Evolutionary conservation across 768 basidiomycete genomes (phyloP), one percentile per base, ranked within the genome.

Genomic region (Lyophyllum shimeji): DNA sequence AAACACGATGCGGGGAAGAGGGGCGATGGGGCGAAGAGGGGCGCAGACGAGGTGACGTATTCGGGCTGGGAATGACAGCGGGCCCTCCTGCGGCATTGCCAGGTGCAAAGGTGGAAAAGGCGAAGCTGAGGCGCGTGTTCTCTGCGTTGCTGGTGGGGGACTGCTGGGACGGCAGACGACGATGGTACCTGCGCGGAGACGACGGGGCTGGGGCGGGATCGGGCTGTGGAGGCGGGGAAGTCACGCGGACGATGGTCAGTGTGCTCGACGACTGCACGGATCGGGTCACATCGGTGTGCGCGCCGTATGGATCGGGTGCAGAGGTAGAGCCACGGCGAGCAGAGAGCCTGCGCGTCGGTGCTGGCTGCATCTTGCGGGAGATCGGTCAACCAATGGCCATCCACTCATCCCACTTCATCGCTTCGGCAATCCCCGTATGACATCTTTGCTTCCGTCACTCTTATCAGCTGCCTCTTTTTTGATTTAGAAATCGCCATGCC

Each of bases 181-280:
- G 55, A n/a, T 63, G 53, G 65, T 64, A 49, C 33, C 61, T 60
- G 47, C 57, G 53, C 0, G 55, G 53, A 8, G 65, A 60, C 61
- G 69, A 55, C 67, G 64, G 53, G 66, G 67, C 43, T 62, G 63
- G 64, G 40, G 59, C 50, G 17, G 56, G 54, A 18, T 63, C 59
- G 3, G 74, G 65, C 58, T 67, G 65, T 46, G 68, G 62, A 20
- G 64, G 66, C 34, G 62, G 67, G 27, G 57, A 63, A 59, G 65
- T 70, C 50, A 90, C 84, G 52, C 87, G 86, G 23, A 91, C 86
- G 71, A 93, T 92, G 49, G 89, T 90, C 39, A 92, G 76, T 3
- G 75, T 83, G 69, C 82, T 85, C 23, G 82, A 84, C 0, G 84
- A 79, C 1, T 81, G 76, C 57, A 85, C 75, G 2, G 80, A 79